Conservation (phyloP, 2,329 filamentous ascomycete genomes). For the Kalaharituber pfeilii region DNA sequence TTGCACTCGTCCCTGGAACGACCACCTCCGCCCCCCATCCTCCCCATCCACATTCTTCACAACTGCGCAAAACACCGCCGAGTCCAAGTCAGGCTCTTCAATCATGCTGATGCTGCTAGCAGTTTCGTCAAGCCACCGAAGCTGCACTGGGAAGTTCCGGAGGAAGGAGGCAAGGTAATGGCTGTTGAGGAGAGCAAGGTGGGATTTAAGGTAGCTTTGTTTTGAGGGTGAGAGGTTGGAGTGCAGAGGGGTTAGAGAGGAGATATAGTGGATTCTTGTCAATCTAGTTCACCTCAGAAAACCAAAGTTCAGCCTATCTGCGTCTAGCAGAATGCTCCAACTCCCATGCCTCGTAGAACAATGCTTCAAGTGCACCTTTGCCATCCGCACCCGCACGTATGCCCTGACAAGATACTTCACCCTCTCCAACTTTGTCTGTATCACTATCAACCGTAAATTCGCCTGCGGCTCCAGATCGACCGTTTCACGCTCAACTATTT, state of each 20-base stretch:
- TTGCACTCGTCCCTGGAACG: conserved; percentile 23
- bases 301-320: too few relatives aligned
- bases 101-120: conserved; percentile 85
- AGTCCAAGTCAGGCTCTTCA: conserved; percentile 64
- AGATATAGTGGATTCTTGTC: conserved; percentile 62
- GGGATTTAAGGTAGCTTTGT: conserved; percentile 62
- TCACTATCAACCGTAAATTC: conserved; percentile 83
- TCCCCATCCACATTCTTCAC: conserved; percentile 36
- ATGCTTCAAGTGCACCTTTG: too few relatives aligned
- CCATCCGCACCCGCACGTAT: conserved; percentile 65
- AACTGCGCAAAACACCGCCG: conserved; percentile 68
- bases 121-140: conserved; percentile 80
- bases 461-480: conserved; percentile 74
- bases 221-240: conserved; percentile 59
- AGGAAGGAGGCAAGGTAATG: conserved; percentile 82
- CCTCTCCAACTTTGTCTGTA: conserved; percentile 89
- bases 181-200: conserved; percentile 65
- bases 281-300: too few relatives aligned
- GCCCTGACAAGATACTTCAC: conserved; percentile 82
- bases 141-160: conserved; percentile 54
- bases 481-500: conserved; percentile 57
- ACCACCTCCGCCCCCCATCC: conserved; percentile 8
- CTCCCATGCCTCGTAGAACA: too few relatives aligned
- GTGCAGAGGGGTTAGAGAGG: conserved; percentile 39
- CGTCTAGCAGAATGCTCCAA: too few relatives aligned